Evolutionary conservation across 1,284 basidiomycete genomes (phyloP), one percentile per base, ranked within the genome.

Genomic region (Peniophora sp.): DNA sequence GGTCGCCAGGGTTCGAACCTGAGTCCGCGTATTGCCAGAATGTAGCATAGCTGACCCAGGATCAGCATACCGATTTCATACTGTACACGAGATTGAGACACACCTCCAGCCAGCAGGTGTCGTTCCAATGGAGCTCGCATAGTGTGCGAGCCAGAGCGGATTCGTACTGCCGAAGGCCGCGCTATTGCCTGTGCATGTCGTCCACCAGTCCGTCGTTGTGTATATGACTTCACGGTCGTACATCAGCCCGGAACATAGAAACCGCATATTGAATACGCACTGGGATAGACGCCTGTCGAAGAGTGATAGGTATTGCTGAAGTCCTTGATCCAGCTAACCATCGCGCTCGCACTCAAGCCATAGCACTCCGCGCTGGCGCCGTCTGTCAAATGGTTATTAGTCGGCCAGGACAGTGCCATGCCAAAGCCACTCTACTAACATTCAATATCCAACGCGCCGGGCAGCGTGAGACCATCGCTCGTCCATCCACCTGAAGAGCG

Each of bases 141-240:
- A 84, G 46, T 68, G 65, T 0, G 84, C 83, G 36, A 85, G 69
- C 75, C 78, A 83, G 0, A 87, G 66, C 1, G 81, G 79, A 60
- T 76, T 78, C 50, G 59, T 32, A 32, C 27, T 50, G 11, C 62
- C 73, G 56, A 84, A 83, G 24, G 67, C 62, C 24, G 69, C 65
- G 52, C 71, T 76, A 62, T 80, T 76, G 8, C 78, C 76, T 2
- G 83, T 84, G 64, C 84, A 87, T 17, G 72, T 72, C 32, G 58
- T 77, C 83, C 83, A 87, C 84, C 82, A 86, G 57, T 76, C 71
- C 1, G 80, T 79, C 1, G 74, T 81, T 24, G 76, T 78, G 59
- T 85, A 86, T 50, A 86, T 82, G 44, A 78, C 78, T 69, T 2
- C 11, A 45, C 48, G 2, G 20, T n/a, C 10, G 3, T 43, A 35